These are phyloP conservation scores for Microthlaspi erraticum DNA, from an alignment of 345 rosid genomes.

Conservation along the genomic window DNA sequence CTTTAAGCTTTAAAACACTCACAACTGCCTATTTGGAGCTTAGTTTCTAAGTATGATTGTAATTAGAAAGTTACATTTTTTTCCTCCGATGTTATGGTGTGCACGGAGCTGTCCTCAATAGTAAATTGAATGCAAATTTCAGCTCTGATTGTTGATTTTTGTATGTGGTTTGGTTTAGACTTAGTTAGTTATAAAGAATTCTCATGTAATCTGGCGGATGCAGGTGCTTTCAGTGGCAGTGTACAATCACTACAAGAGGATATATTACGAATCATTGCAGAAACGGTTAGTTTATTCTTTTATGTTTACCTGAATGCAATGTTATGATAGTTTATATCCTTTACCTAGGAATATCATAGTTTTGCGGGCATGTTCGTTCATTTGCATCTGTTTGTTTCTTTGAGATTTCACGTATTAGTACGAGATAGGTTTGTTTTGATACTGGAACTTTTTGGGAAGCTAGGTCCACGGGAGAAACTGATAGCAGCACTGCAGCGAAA, in stretches of 20 bases:
- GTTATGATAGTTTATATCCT: neutral
- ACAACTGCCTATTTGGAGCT: neutral
- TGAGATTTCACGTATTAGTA: slow-evolving; percentile 14
- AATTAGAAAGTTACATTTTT: neutral
- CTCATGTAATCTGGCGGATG: slow-evolving; percentile 27
- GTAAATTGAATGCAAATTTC: no score
- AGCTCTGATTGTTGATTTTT: no score
- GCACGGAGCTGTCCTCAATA: neutral
- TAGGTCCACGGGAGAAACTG: slow-evolving; percentile 75
- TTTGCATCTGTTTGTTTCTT: slow-evolving; percentile 15
- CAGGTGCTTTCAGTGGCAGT: slow-evolving; percentile 99
- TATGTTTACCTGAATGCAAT: slow-evolving; percentile 2
- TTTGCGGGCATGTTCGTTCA: neutral
- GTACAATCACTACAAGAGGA: slow-evolving; percentile 97
- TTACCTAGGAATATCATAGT: neutral
- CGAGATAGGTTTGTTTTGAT: slow-evolving; percentile 43
- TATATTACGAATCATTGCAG: slow-evolving; percentile 66
- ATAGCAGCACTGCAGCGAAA: slow-evolving; percentile 45
- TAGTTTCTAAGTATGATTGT: slow-evolving; percentile 12
- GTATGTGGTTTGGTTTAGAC: neutral
- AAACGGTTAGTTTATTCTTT: slow-evolving; percentile 62
- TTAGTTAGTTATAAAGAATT: neutral
- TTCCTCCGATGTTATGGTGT: neutral
- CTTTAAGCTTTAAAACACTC: slow-evolving; percentile 13
- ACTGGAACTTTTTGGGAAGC: slow-evolving; percentile 47